Evolutionary conservation across 805 yeast species (phyloP).

Genomic region (Phaffomyces thermotolerans): DNA sequence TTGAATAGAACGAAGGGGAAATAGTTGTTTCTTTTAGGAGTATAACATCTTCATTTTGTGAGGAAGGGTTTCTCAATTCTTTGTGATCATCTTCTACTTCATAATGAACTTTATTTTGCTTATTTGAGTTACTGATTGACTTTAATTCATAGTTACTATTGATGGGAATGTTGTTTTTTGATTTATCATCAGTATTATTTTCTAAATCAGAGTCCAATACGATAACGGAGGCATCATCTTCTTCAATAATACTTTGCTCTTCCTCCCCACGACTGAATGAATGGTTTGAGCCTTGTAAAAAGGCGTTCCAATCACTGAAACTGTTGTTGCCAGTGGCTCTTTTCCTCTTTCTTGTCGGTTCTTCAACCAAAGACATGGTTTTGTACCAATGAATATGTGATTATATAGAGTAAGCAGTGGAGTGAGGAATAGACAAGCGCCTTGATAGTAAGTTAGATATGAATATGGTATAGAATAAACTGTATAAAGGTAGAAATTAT

Average conservation of each 20-base stretch:
- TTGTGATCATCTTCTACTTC: slow-evolving; percentile 7
- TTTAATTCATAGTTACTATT: slow-evolving; percentile 11
- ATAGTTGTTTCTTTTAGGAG: slow-evolving; percentile 3
- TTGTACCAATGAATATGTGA: neutral
- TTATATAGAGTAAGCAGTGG: too few relatives aligned
- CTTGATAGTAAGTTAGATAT: too few relatives aligned
- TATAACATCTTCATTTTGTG: slow-evolving; percentile 9
- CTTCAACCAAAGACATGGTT: slow-evolving; percentile 21
- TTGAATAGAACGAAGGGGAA: neutral
- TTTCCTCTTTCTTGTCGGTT: slow-evolving; percentile 32
- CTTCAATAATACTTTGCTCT: slow-evolving; percentile 9
- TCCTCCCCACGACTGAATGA: slow-evolving; percentile 7
- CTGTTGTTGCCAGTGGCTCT: slow-evolving; percentile 18
- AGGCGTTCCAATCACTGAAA: slow-evolving; percentile 23
- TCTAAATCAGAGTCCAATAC: slow-evolving; percentile 35
- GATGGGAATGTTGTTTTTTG: neutral
- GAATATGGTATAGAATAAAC: too few relatives aligned
- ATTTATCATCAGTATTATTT: neutral
- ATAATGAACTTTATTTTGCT: neutral
- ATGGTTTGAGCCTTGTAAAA: slow-evolving; percentile 14
- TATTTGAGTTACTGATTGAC: neutral
- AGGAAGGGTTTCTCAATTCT: neutral
- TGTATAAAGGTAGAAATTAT: neutral
- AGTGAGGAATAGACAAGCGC: too few relatives aligned
- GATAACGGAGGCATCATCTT: slow-evolving; percentile 24